phyloP scores from a whole-genome alignment of 2,329 filamentous ascomycete species.

The Claviceps africana region DNA sequence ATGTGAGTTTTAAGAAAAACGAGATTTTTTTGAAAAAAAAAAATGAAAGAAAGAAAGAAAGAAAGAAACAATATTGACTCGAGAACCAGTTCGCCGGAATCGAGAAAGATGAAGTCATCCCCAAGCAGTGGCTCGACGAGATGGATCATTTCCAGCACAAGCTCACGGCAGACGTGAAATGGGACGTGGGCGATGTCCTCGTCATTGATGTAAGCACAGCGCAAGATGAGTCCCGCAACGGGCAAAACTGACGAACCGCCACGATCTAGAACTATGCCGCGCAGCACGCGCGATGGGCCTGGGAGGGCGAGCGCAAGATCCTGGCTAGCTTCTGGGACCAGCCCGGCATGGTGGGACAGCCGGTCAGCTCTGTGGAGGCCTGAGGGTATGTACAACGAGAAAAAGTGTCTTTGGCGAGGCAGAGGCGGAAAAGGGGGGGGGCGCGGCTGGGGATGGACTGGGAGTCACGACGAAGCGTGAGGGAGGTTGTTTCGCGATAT shows the following conservation, averaged over 20 bases:
- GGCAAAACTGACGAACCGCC: neutral
- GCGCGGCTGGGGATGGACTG: too few relatives aligned
- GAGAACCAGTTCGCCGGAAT: neutral
- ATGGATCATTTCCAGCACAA: neutral
- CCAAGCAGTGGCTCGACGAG: neutral
- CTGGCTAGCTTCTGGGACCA: neutral
- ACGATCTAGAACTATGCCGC: neutral
- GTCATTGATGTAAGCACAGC: neutral
- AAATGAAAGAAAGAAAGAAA: neutral
- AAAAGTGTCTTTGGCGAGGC: too few relatives aligned
- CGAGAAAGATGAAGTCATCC: neutral
- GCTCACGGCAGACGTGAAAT: neutral
- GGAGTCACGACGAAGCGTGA: too few relatives aligned
- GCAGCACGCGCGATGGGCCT: neutral
- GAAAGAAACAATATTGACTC: neutral
- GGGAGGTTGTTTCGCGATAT: too few relatives aligned
- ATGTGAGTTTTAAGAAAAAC: neutral
- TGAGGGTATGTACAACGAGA: neutral
- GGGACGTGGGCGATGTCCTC: neutral
- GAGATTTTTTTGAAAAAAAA: too few relatives aligned
- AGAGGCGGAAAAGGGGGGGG: too few relatives aligned
- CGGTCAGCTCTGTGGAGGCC: neutral
- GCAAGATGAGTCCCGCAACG: neutral
- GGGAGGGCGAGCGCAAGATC: neutral
- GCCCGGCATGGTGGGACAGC: neutral